phyloP scores from a whole-genome alignment of 2,329 filamentous ascomycete species.

The Monilinia fructigena region DNA sequence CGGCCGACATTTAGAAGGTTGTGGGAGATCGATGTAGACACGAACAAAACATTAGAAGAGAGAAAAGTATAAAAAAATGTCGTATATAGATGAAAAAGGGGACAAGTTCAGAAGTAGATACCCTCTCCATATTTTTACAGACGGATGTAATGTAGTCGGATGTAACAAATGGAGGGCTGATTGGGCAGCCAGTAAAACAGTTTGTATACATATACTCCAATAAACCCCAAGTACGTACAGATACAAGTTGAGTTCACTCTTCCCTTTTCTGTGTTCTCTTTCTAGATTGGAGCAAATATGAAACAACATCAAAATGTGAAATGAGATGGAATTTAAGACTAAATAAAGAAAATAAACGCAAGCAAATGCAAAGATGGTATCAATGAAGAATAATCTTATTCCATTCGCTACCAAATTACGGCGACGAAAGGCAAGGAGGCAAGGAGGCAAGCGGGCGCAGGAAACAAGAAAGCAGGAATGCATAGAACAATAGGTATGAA shows the following conservation, averaged over 20 bases:
- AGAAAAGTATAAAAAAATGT: slow-evolving; percentile 72
- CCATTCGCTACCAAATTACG: slow-evolving; percentile 3
- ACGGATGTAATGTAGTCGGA: not conserved
- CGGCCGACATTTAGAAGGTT: slow-evolving; percentile 81
- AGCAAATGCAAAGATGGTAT: slow-evolving; percentile 21
- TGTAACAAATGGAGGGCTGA: not conserved
- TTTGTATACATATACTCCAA: slow-evolving; percentile 18
- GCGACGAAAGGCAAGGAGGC: slow-evolving; percentile 13
- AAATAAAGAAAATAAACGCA: slow-evolving; percentile 6
- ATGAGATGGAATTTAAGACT: not conserved
- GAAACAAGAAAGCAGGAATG: slow-evolving; percentile 17
- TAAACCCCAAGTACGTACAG: slow-evolving; percentile 9
- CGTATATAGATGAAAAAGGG: slow-evolving; percentile 55
- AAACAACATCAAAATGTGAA: not conserved
- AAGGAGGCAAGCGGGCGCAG: slow-evolving; percentile 16
- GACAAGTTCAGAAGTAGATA: slow-evolving; percentile 29
- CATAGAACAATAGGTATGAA: slow-evolving; percentile 18
- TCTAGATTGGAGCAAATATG: not conserved
- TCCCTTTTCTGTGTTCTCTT: not conserved
- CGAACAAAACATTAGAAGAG: slow-evolving; percentile 79
- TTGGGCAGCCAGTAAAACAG: not conserved
- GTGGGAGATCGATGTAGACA: slow-evolving; percentile 68
- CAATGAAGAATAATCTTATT: slow-evolving; percentile 10
- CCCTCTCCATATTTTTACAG: not conserved
- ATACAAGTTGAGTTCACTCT: slow-evolving; percentile 11